phyloP scores from a whole-genome alignment of 495 filamentous ascomycete species.

The Aspergillus diversus region DNA sequence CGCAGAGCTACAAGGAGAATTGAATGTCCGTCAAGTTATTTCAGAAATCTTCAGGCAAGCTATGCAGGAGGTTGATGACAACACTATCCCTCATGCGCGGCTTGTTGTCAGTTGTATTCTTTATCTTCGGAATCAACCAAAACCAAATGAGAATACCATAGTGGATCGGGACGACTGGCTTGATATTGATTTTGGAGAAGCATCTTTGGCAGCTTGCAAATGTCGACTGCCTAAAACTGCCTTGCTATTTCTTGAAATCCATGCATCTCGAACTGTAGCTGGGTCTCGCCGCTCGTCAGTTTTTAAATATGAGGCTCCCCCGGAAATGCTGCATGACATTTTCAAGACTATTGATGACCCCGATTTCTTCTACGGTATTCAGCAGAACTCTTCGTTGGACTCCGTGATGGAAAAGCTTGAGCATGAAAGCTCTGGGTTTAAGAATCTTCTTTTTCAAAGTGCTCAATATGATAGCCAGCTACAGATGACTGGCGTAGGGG shows the following conservation, averaged over 20 bases:
- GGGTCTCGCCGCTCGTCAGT: constrained; percentile 70
- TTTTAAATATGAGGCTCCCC: constrained; percentile 58
- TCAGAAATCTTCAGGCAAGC: constrained; percentile 49
- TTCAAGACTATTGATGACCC: constrained; percentile 93
- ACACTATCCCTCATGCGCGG: constrained; percentile 51
- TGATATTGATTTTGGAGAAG: constrained; percentile 73
- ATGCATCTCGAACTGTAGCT: constrained; percentile 55
- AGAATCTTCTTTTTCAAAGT: constrained; percentile 86
- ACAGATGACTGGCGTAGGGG: constrained; percentile 54
- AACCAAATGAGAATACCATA: constrained; percentile 73
- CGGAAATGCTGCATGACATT: constrained; percentile 72
- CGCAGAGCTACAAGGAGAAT: constrained; percentile 43
- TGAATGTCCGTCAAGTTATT: constrained; percentile 37
- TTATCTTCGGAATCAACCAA: constrained; percentile 83
- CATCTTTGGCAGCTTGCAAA: constrained; percentile 72
- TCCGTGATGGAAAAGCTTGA: constrained; percentile 84
- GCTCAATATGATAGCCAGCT: constrained; percentile 90
- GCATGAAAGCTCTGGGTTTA: constrained; percentile 85
- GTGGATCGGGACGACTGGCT: constrained; percentile 84
- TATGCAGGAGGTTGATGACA: constrained; percentile 33
- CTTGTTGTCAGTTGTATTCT: constrained; percentile 78
- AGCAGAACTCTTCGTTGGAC: constrained; percentile 71
- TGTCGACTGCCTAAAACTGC: constrained; percentile 89
- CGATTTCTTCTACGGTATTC: constrained; percentile 93
- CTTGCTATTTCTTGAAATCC: constrained; percentile 79